Evolutionary conservation across 768 basidiomycete species (phyloP), one percentile per base, ranked within the genome.

Genomic region (Udeniomyces megalosporus): DNA sequence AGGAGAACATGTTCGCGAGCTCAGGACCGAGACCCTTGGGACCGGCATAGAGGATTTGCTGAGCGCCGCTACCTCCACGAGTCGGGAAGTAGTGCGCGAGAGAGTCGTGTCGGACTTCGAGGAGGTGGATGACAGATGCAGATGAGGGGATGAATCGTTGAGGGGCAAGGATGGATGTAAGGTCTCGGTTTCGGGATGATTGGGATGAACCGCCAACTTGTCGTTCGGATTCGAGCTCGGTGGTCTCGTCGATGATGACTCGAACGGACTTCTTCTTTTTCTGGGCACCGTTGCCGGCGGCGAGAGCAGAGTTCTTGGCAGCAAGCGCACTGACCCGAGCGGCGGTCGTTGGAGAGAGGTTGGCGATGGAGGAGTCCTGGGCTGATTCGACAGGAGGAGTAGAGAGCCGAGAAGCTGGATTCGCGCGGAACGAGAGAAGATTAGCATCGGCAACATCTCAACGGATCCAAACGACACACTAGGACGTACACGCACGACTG

Each of bases 61-160:
- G 66, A 10, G 67, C 81, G 29, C 83, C 84, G 20, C 42, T 11
- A n/a, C 81, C 78, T 17, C 80, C 85, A n/a, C 83, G 82, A 2
- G 84, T 86, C 11, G 92, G 90, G 51, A 95, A 75, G 76, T 90
- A 96, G 72, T 90, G 84, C 8, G 82, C 77, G 4, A 86, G 73
- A 26, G 90, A 91, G 69, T 95, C 86, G 11, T 84, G 81, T 29
- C 86, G 81, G 67, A 95, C 87, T 69, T 88, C 84, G 59, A 88
- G 78, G 20, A 96, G 80, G 32, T 86, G 84, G 82, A 92, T 84
- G 59, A 92, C 81, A 50, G 87, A 77, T 2, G 86, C 76, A 2
- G 91, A 91, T 20, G 84, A 80, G 6, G 91, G 90, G 32, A 97
- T 82, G 73, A 83, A 92, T 52, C 83, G 82, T 54, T 91, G 88